phyloP scores from a whole-genome alignment of 2,329 filamentous ascomycete species.

The Orbilia quercus region DNA sequence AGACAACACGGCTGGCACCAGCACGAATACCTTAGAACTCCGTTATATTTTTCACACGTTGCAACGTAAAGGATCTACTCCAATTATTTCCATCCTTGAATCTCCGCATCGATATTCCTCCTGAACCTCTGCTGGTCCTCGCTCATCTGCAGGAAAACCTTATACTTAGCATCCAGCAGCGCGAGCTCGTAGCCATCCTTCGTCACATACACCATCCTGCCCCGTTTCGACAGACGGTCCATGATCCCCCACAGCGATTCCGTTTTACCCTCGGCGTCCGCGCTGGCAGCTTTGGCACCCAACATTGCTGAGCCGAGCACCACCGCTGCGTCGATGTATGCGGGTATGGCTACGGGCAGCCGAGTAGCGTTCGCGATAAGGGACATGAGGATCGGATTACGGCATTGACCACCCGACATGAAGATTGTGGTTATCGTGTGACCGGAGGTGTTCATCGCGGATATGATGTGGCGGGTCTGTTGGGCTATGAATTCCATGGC shows the following conservation, averaged over 20 bases:
- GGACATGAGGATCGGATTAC: conserved; percentile 91
- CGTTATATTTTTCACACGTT: background rate
- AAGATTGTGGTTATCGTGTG: conserved; percentile 93
- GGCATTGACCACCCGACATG: conserved; percentile 98
- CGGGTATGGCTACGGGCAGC: conserved; percentile 92
- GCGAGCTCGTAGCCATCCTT: conserved; percentile 78
- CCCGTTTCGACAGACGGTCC: conserved; percentile 96
- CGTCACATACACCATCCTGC: conserved; percentile 81
- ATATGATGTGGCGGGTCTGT: conserved; percentile 94
- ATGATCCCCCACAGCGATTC: conserved; percentile 96
- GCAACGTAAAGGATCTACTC: background rate
- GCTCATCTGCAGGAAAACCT: conserved; percentile 94
- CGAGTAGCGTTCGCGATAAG: conserved; percentile 89
- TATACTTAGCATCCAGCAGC: conserved; percentile 87
- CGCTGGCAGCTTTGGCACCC: conserved; percentile 93
- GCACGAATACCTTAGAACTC: background rate
- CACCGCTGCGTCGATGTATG: conserved; percentile 93
- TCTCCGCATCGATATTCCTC: conserved; percentile 76
- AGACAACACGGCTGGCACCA: too few relatives aligned
- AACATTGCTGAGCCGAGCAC: conserved; percentile 99
- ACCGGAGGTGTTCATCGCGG: conserved; percentile 89
- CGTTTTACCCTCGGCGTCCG: conserved; percentile 76
- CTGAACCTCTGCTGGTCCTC: conserved; percentile 85
- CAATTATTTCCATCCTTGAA: conserved; percentile 64
- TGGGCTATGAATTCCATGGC: conserved; percentile 98